Evolutionary conservation across 163 green algal genomes (phyloP).

Genomic region (Coccomyxa subellipsoidea): DNA sequence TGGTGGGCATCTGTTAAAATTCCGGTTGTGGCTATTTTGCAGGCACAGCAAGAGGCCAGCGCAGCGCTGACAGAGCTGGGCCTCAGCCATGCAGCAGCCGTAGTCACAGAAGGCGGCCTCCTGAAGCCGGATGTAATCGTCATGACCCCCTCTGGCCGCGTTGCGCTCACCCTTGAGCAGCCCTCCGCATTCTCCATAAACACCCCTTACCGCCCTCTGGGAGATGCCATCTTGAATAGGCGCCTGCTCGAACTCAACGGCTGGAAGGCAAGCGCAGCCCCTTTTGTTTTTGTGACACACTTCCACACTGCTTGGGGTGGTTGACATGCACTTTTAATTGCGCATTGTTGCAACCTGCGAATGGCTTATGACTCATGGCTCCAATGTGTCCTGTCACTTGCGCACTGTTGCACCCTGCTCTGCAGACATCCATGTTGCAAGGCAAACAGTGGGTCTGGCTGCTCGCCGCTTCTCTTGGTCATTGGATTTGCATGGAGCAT

Average conservation of each 20-base stretch:
- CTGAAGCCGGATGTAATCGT: not conserved
- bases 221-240: conserved; percentile 23
- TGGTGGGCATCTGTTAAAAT: too few species aligned
- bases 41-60: not conserved
- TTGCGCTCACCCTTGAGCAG: conserved; percentile 35
- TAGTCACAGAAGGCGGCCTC: not conserved
- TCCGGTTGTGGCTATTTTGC: not conserved
- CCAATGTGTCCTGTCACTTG: too few species aligned
- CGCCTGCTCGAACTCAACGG: conserved; percentile 21
- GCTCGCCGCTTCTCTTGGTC: too few species aligned
- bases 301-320: too few species aligned
- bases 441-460: too few species aligned
- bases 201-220: conserved; percentile 7
- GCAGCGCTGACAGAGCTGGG: not conserved
- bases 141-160: not conserved
- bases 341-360: too few species aligned
- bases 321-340: too few species aligned
- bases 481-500: too few species aligned
- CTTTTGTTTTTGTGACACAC: not conserved
- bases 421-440: too few species aligned
- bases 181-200: conserved; percentile 30
- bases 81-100: not conserved
- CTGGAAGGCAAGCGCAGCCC: conserved; percentile 6
- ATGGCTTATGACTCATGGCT: too few species aligned
- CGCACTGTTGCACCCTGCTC: too few species aligned